Evolutionary conservation across 208 protist genomes (phyloP).

Genomic region (Acanthamoeba triangularis): DNA sequence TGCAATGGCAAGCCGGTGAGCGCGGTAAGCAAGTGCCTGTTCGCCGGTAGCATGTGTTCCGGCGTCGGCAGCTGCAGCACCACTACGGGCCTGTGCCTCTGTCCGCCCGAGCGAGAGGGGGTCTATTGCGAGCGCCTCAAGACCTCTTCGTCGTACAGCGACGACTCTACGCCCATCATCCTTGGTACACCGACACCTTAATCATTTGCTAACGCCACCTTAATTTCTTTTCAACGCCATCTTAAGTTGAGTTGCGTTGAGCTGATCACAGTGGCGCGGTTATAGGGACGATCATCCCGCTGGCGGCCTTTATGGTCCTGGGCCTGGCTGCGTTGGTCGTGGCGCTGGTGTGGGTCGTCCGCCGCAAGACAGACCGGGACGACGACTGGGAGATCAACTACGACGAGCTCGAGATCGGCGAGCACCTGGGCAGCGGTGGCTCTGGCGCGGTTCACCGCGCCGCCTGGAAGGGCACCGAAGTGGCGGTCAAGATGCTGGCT

Average conservation of each 20-base stretch:
- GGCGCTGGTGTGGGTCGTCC: no score
- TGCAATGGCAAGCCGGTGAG: background rate
- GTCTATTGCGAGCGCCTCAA: background rate
- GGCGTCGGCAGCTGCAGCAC: background rate
- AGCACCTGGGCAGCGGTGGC: slow-evolving; percentile 8
- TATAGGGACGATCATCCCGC: no score
- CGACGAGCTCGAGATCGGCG: slow-evolving; percentile 31
- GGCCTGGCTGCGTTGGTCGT: no score
- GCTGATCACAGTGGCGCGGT: no score
- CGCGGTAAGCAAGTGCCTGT: background rate
- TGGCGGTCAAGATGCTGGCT: slow-evolving; percentile 52
- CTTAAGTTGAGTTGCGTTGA: no score
- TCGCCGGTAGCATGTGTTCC: background rate
- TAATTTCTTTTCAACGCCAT: no score
- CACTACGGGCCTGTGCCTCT: background rate
- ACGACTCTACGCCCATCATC: background rate
- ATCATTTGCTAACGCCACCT: no score
- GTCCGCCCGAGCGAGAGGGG: background rate
- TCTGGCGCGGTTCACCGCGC: slow-evolving; percentile 12
- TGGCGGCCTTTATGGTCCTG: no score
- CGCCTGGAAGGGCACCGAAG: background rate
- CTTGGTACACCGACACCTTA: background rate
- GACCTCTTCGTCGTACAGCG: background rate
- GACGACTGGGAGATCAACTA: slow-evolving; percentile 48
- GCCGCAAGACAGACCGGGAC: no score